These are phyloP conservation scores for Saksenaea oblongispora DNA, from an alignment of 371 early-diverging fungal genomes.

Conservation along the genomic window DNA sequence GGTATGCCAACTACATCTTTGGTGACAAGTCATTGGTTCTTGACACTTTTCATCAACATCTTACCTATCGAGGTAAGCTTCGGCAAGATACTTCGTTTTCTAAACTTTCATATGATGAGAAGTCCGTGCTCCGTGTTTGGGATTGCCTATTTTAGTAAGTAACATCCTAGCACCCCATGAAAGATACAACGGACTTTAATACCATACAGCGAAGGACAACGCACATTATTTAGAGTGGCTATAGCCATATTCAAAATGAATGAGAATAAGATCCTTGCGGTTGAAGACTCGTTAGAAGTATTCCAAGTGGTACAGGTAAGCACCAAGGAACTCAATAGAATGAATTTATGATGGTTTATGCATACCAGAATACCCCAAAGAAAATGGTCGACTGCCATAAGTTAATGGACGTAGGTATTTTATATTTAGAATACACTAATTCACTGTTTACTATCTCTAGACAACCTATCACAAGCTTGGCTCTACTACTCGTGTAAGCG, in stretches of 20 bases:
- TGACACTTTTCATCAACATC: slow-evolving; percentile 74
- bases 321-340: not conserved
- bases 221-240: slow-evolving; percentile 77
- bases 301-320: slow-evolving; percentile 67
- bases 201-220: slow-evolving; percentile 69
- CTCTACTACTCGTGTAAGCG: slow-evolving; percentile 51
- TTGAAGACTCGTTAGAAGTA: slow-evolving; percentile 69
- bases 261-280: slow-evolving; percentile 63
- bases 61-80: slow-evolving; percentile 65
- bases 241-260: slow-evolving; percentile 77
- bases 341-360: not conserved
- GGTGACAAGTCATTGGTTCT: slow-evolving; percentile 80
- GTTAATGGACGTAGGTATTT: slow-evolving; percentile 58
- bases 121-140: slow-evolving; percentile 82
- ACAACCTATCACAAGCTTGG: slow-evolving; percentile 53
- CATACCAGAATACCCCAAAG: slow-evolving; percentile 68
- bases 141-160: slow-evolving; percentile 80
- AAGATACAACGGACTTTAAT: not conserved
- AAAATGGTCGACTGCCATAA: slow-evolving; percentile 74
- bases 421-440: not conserved
- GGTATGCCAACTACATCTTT: slow-evolving; percentile 74
- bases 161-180: no score
- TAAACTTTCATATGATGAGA: slow-evolving; percentile 23
- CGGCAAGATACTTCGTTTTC: slow-evolving; percentile 7
- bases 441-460: slow-evolving; percentile 5